Evolutionary conservation across 768 basidiomycete genomes (phyloP).

Genomic region (Pilatotrama ljubarskyi): DNA sequence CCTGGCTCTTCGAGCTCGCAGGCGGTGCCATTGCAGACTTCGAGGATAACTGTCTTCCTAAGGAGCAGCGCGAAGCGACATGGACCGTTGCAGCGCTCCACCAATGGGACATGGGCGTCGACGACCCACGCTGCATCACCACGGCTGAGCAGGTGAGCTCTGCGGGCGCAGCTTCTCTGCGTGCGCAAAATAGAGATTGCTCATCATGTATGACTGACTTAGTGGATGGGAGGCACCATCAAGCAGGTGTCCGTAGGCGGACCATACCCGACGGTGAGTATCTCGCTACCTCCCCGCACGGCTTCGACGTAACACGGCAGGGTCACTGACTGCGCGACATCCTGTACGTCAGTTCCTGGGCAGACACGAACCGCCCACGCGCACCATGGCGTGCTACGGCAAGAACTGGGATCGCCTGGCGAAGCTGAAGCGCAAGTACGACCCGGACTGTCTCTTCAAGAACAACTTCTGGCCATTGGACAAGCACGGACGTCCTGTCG

Average conservation of each 20-base stretch:
- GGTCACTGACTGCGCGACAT: neutral
- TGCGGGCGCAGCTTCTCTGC: neutral
- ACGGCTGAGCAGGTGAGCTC: constrained; percentile 75
- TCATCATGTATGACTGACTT: neutral
- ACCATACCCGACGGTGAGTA: constrained; percentile 78
- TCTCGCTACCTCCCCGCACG: constrained; percentile 1
- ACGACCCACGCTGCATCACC: constrained; percentile 77
- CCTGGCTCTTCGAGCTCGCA: constrained; percentile 91
- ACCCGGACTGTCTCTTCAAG: constrained; percentile 73
- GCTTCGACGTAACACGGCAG: neutral
- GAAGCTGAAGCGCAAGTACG: constrained; percentile 73
- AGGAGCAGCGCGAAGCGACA: constrained; percentile 72
- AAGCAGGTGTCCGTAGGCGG: constrained; percentile 74
- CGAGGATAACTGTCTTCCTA: constrained; percentile 73
- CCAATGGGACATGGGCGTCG: constrained; percentile 86
- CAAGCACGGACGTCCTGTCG: constrained; percentile 52
- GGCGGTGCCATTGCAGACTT: constrained; percentile 78
- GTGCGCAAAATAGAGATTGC: neutral
- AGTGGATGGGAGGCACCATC: constrained; percentile 83
- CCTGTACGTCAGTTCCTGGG: constrained; percentile 61
- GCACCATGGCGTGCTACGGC: constrained; percentile 69
- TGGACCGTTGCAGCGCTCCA: constrained; percentile 90
- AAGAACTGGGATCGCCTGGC: constrained; percentile 71
- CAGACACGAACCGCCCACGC: constrained; percentile 61
- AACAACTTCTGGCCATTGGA: constrained; percentile 83